Conservation (phyloP, 2,329 filamentous ascomycete species). For the Cercospora brassicicola region DNA sequence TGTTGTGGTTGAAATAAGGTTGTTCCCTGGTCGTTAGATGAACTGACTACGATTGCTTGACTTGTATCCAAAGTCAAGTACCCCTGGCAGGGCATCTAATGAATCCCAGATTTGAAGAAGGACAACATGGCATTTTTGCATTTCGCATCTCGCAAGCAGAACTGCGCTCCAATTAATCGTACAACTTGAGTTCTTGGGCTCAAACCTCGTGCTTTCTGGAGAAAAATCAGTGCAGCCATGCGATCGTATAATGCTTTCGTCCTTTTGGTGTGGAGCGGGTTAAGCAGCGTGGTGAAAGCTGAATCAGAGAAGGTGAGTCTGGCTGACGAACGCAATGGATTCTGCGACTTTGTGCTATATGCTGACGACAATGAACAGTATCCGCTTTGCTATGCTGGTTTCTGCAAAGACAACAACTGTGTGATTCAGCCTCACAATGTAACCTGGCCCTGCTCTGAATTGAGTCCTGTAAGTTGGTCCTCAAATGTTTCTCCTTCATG, state of each 20-base stretch:
- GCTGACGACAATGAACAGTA: background rate
- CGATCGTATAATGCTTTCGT: background rate
- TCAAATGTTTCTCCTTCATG: background rate
- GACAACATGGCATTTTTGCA: background rate
- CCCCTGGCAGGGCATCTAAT: background rate
- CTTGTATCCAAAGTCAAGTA: background rate
- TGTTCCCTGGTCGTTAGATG: background rate
- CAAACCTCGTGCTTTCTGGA: background rate
- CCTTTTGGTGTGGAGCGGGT: background rate
- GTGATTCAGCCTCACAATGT: background rate
- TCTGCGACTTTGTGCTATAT: background rate
- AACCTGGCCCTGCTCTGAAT: background rate
- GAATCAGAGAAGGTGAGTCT: background rate
- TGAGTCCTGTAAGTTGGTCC: background rate
- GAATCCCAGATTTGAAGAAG: background rate
- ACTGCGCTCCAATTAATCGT: background rate
- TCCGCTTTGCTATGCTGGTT: slow-evolving; percentile 2
- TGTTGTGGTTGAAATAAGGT: background rate
- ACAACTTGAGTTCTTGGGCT: background rate
- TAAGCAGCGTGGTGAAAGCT: background rate
- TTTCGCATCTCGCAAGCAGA: background rate
- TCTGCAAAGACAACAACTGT: background rate
- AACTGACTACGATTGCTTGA: background rate
- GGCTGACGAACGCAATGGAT: background rate
- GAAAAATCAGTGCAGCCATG: background rate